Conservation (phyloP, 23 red algal genomes). For the Gracilaria gracilis region DNA sequence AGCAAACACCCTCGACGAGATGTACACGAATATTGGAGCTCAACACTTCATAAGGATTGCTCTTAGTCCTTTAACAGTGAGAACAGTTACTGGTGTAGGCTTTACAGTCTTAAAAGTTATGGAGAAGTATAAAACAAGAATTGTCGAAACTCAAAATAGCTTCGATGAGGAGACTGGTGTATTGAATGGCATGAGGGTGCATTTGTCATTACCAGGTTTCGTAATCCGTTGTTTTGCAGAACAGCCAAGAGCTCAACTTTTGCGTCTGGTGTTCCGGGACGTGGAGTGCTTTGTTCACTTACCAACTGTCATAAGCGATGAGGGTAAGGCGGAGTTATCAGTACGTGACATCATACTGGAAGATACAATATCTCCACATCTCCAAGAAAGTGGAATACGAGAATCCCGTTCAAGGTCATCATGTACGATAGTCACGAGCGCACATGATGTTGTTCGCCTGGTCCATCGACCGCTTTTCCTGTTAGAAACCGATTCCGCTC, state of each 20-base stretch:
- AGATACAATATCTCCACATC: constrained; percentile 55
- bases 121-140: background rate
- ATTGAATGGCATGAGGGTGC: background rate
- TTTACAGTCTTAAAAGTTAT: background rate
- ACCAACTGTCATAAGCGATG: background rate
- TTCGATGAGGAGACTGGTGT: background rate
- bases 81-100: constrained; percentile 24
- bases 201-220: constrained; percentile 45
- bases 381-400: constrained; percentile 23
- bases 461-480: background rate
- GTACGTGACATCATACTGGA: constrained; percentile 46
- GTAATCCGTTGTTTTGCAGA: constrained; percentile 51
- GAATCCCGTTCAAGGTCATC: constrained; percentile 3
- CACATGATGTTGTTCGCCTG: background rate
- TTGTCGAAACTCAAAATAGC: constrained; percentile 1
- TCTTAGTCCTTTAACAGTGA: constrained; percentile 51
- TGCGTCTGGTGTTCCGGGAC: constrained; percentile 58
- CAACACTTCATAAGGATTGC: constrained; percentile 20
- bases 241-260: constrained; percentile 37
- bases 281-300: background rate
- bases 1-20: background rate
- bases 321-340: constrained; percentile 29
- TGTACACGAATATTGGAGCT: background rate
- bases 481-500: background rate
- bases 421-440: background rate